Evolutionary conservation across 352 stramenopile genomes (phyloP), one percentile per base, ranked within the genome.

Genomic region (Phytophthora palmivora): DNA sequence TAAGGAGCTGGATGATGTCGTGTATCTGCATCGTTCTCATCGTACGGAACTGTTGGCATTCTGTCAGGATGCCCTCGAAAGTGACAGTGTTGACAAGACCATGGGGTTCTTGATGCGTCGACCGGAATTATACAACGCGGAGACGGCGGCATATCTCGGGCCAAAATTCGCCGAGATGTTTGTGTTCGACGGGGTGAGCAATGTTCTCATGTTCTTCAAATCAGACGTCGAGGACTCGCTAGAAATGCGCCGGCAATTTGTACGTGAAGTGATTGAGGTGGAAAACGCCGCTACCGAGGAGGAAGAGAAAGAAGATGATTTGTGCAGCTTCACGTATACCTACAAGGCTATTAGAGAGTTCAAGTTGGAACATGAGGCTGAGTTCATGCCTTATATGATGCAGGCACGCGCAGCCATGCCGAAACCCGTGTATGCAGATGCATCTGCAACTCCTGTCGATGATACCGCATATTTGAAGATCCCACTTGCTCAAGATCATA

Each of bases 91-190:
- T 44, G 82, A 91, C 64, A 91, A 91, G 63, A 84, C 72, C 0
- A 76, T 91, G 44, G 79, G 82, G 0, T 91, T 79, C 41, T 48
- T 91, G 11, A 76, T 87, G 53, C 78, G 73, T 44, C 72, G 77
- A 19, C 58, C 75, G 6, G 72, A 80, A 33, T 39, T 91, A 28
- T 88, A 88, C 51, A 80, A 76, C 3, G 32, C 76, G 9, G 72
- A 88, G 19, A 82, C 75, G 0, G 76, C 74, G 0, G 41, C 47
- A 10, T 79, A 60, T 19, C 59, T 87, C 11, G 72, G 67, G 1
- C 78, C 79, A 5, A 91, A 88, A 63, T 77, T 91, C 16, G 82
- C 82, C 6, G 82, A 91, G 24, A 53, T 88, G 21, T 91, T 80
- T 19, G 77, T 88, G 2, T 65, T 78, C 30, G 63, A 74, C 14